A percentile compares a stretch with the other conserved stretches of the same genome.
Evolutionary conservation across 257 asterid genomes (phyloP).

Genomic region (Solanum pennellii): DNA sequence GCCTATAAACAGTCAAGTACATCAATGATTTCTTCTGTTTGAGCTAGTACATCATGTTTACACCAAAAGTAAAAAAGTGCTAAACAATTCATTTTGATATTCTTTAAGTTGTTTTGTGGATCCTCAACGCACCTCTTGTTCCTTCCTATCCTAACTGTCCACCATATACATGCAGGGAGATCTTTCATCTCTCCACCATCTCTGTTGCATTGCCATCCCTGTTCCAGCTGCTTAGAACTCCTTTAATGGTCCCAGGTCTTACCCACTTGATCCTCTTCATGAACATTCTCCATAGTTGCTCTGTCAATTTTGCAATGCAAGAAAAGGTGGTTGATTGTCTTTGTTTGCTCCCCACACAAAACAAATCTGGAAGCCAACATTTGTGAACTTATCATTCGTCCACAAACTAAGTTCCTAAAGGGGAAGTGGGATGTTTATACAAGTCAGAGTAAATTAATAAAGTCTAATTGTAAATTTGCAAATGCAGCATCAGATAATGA

Average conservation of each 20-base stretch:
- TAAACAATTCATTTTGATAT: background rate
- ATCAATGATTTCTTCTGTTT: background rate
- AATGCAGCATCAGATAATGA: background rate
- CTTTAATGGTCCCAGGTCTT: background rate
- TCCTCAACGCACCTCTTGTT: background rate
- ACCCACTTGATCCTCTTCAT: background rate
- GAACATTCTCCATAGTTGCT: background rate
- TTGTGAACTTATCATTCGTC: background rate
- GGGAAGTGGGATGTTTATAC: background rate
- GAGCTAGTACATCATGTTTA: background rate
- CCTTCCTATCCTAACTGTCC: background rate
- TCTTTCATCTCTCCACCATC: background rate
- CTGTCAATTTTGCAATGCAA: background rate
- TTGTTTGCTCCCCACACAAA: background rate
- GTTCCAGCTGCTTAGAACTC: background rate
- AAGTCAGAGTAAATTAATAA: background rate
- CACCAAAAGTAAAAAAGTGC: background rate
- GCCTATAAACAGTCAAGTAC: background rate
- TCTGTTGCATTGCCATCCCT: background rate
- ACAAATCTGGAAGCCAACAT: background rate
- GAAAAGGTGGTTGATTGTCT: background rate
- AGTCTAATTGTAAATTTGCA: background rate
- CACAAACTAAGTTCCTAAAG: background rate
- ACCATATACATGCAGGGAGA: background rate
- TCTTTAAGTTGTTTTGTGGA: background rate